phyloP scores from a whole-genome alignment of 352 stramenopile species.

The Globisporangium abappressorium region DNA sequence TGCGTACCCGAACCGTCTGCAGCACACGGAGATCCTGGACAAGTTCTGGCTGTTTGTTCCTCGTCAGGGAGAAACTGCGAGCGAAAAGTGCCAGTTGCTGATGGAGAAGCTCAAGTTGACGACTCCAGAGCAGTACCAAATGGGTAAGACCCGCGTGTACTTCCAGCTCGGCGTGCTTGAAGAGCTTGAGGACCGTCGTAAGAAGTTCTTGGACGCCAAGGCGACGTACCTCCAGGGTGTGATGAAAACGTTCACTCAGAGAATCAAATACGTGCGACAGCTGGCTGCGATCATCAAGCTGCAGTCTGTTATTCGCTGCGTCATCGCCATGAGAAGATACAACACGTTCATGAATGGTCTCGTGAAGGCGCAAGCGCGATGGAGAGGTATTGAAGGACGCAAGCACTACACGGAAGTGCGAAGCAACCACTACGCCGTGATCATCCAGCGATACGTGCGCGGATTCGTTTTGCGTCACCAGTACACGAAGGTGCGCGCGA shows the following conservation, averaged over 20 bases:
- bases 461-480: constrained; percentile 63
- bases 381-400: constrained; percentile 67
- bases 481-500: constrained; percentile 62
- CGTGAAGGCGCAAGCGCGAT: constrained; percentile 57
- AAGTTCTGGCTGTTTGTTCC: constrained; percentile 86
- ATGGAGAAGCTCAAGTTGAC: constrained; percentile 80
- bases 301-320: constrained; percentile 77
- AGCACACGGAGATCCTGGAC: constrained; percentile 83
- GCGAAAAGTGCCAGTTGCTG: constrained; percentile 69
- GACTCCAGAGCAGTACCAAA: constrained; percentile 79
- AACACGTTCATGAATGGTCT: constrained; percentile 77
- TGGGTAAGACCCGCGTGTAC: constrained; percentile 87
- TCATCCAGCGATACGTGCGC: constrained; percentile 79
- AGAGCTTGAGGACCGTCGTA: constrained; percentile 80
- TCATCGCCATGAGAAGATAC: constrained; percentile 82
- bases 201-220: constrained; percentile 84
- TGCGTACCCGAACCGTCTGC: constrained; percentile 97
- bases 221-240: constrained; percentile 73
- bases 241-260: constrained; percentile 73
- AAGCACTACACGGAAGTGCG: constrained; percentile 70
- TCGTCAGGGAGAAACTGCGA: constrained; percentile 43
- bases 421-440: constrained; percentile 78
- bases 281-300: constrained; percentile 80
- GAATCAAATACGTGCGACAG: constrained; percentile 76
- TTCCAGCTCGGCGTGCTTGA: constrained; percentile 84